Evolutionary conservation across 345 rosid species (phyloP), one percentile per base, ranked within the genome.

Genomic region (Triadica sebifera): DNA sequence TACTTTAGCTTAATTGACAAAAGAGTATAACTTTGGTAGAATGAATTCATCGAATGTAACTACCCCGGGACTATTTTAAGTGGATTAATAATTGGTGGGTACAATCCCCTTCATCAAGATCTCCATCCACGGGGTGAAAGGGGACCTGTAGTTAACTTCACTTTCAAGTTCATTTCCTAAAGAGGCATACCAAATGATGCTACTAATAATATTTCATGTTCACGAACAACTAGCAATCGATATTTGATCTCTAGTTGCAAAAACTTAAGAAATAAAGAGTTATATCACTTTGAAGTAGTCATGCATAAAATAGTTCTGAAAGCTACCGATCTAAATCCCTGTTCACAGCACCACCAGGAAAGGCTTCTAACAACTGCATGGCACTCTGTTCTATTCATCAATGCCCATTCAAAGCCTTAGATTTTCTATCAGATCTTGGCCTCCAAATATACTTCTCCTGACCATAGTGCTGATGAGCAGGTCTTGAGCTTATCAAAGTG

Each of bases 401-500:
- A n/a, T 55, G n/a, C 59, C n/a, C 8, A 4, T 6, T 4, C 20
- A 22, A 19, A 55, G 1, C 59, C 59, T 55, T 8, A 1, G 2
- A 19, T n/a, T 24, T 11, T 19, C 74, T 79, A 34, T 81, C 80
- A 78, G 72, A 8, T 81, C 78, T 87, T 6, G 87, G 89, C 80
- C 83, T 84, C 96, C 96, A 89, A 34, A 43, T 58, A 71, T 69
- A 74, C 73, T 69, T 85, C 8, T 68, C 82, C 72, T 70, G 80
- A 39, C 68, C 51, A 4, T 74, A 76, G 38, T 64, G 34, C 20
- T 20, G 68, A 59, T 73, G 80, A 51, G 58, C 78, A 50, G 77
- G 71, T 49, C 74, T 79, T 73, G 55, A 61, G 63, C 53, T 53
- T 11, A 13, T 58, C 9, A 22, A 53, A 20, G 70, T 71, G 41